Base-by-base conservation (phyloP, 352 stramenopile genomes). In the Globisporangium carolinianum region DNA sequence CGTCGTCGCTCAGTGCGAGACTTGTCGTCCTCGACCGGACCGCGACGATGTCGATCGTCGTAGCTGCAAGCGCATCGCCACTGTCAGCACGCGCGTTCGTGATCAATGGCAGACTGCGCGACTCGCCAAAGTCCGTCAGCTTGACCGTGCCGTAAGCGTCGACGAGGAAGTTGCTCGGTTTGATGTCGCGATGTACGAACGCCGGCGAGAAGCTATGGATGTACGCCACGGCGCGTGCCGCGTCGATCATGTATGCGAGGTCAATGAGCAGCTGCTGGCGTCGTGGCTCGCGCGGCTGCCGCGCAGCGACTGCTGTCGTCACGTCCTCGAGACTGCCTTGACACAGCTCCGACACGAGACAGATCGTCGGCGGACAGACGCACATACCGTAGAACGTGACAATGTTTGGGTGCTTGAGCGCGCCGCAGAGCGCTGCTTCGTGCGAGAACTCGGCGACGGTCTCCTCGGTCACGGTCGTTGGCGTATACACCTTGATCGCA, bases 341-440 rank as follows among this genome's bases (percentile, higher is more conserved):
- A 42, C 81, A 91, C 14, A 89, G 69, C 57, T 90, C 80, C 2
- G 74, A 85, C 0, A 86, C 72, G 12, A 87, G 55, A 24, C 75
- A 84, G 60, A 87, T 86, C 1, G 73, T 86, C 6, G 77, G 77
- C 5, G 77, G 77, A 32, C 15, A 49, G 14, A 94, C 76, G 51
- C 84, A 94, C 75, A 94, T 87, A 24, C 82, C 84, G 49, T 89
- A 87, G 63, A 94, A 94, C 56, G 73, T 79, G 58, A 90, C 76
- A 47, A 94, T 83, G 61, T 94, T 94, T 1, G 84, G 45, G n/a
- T 49, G 45, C 5, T 63, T 4, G 65, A 54, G 6, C 2, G 38
- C 35, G 79, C 77, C 75, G 58, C 79, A 94, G 7, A 94, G 61
- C 3, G 80, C 83, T 8, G 81, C 83, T 57, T 91, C 83, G 35